Evolutionary conservation across 768 basidiomycete species (phyloP), one percentile per base, ranked within the genome.

Genomic region (Phanerochaete carnosa): DNA sequence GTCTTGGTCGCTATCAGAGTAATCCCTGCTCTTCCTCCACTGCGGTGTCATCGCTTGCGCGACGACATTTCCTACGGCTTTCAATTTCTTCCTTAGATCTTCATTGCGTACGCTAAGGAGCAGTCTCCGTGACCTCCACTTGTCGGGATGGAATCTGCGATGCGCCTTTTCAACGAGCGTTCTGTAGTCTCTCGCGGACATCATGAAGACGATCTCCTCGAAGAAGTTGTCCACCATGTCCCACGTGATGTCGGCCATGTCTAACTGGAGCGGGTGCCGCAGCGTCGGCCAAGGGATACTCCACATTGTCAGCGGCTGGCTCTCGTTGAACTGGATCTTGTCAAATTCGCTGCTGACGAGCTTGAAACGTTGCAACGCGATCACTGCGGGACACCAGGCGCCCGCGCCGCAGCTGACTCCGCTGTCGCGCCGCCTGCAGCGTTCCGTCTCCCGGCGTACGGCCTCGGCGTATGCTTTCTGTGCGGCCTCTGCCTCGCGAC

Each of bases 211-310:
- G 26, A 86, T 78, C 5, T 76, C 76, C 16, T 72, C 72, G 66
- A 92, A 93, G 71, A 93, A 93, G n/a, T 74, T 74, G 67, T 90
- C 88, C 50, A 92, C 90, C 0, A 85, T 76, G 11, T 78, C 72
- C 86, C 87, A 91, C 58, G 86, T 84, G 47, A 93, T 79, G 62
- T 90, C 86, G 62, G 88, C 83, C 1, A 87, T 71, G 7, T 78
- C 78, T 58, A 86, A 80, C 25, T 70, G 66, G 22, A 73, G 68
- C 1, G 87, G 87, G 23, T 79, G 71, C 49, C 76, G 74, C 32
- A 93, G 70, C 19, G 87, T 83, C 2, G 91, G 91, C 91, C 91
- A 93, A 0, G 91, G 90, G 28, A 94, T 76, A 46, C 79, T 79
- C 52, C 85, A 82, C 60, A 86, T 84, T 2, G 78, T 71, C 22